Evolutionary conservation across 1,139 yeast genomes (phyloP), one percentile per base, ranked within the genome.

Genomic region (Hyphopichia fennica): DNA sequence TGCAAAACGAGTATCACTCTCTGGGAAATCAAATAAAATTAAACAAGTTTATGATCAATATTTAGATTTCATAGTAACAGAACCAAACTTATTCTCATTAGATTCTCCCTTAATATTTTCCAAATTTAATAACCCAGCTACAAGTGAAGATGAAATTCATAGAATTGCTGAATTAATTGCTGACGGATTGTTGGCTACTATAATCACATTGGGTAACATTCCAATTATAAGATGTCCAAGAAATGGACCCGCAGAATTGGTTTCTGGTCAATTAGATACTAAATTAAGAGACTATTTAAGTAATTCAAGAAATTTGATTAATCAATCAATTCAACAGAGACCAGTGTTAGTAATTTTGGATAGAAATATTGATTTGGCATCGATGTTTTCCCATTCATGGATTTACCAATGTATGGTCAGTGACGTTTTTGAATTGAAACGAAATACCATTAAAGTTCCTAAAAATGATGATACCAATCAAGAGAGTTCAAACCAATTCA

Each of bases 351-450:
- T 95, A 31, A 67, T 93, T 41, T 68, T 91, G 45, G 99, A 93
- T 63, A 79, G 99, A 60, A 88, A 87, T 56, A 76, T 93, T 46
- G 98, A 95, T 63, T 72, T 95, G 48, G 84, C 93, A 2, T 85
- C 96, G 22, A 91, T 93, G 98, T 84, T 95, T 61, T 81, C 95
- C 1, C 99, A 93, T 63, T 89, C 97, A 6, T 91, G 99, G 98
- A 90, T 95, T 41, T 93, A 93, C 61, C 96, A 93, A 67, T 90
- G 97, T 56, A 84, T 93, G 80, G 95, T 93, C 14, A 87, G 91
- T 56, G 99, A 93, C 61, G 95, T 90, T 10, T 88, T 95, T 62
- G 79, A 80, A 43, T 74, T 93, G 53, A 79, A 83, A 51, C 78
- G 96, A 58, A 91, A 91, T 62, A 80, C 87, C 11, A 76, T 89